Base-by-base conservation (phyloP, 2,329 filamentous ascomycete genomes). In the Talaromyces sp. region DNA sequence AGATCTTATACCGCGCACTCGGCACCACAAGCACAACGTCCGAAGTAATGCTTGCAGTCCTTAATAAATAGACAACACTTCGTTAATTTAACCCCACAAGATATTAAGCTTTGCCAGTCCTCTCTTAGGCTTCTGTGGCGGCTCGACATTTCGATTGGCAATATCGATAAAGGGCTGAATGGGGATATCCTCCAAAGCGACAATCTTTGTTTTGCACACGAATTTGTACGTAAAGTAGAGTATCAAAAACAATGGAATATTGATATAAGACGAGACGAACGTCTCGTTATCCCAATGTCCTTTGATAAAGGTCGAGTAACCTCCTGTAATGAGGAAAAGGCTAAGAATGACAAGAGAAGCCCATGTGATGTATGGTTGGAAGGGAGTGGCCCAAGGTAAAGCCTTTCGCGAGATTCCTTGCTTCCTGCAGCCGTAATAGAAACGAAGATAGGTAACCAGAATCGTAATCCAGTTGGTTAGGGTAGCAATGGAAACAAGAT, bases 271-370 rank as follows among this genome's bases (percentile, higher is more conserved):
- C 24, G 60, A 60, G 2, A 66, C 62, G 5, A 66, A 66, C 16
- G 54, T 66, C 24, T 62, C 31, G 7, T 62, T 59, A 11, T 50
- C 45, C 64, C 64, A 66, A 35, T 67, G 57, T 13, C 59, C 63
- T 6, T 65, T 64, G 19, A 67, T 33, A 74, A 94, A 93, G 14
- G 89, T 85, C 41, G 88, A 84, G 76, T 92, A 93, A 1, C 90
- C 91, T 70, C 91, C 91, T 69, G 91, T 88, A 2, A 93, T 76
- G 1, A 84, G 85, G n/a, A 93, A 80, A 62, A 92, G 83, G 22
- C 87, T 72, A 1, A 73, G 71, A 8, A 73, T 71, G 16, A 83
- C 72, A 1, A 92, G 82, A 10, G 84, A 82, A 62, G 84, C 77
- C 71, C 83, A 91, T 0, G 89, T 84, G 2, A 86, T 86, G 72